phyloP scores from a whole-genome alignment of 495 filamentous ascomycete genomes.

The Rhizodiscina lignyota region DNA sequence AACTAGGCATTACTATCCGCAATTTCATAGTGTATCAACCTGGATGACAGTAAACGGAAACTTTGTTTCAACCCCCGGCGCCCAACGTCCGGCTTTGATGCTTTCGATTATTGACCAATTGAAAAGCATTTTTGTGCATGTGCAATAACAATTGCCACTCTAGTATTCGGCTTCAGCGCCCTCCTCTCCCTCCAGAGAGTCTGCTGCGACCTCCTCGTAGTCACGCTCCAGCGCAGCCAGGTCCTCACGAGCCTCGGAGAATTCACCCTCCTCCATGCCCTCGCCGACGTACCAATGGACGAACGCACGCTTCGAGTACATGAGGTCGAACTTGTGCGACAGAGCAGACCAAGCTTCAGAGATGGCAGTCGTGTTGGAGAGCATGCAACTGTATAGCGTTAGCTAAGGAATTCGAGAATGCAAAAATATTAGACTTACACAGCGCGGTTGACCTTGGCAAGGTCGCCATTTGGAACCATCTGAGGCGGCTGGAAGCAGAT shows the following conservation, averaged over 20 bases:
- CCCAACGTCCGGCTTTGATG: too few species aligned
- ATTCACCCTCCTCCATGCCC: conserved; percentile 99
- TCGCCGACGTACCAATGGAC: conserved; percentile 99
- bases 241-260: conserved; percentile 97
- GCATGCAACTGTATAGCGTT: conserved; percentile 63
- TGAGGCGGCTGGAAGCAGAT: conserved; percentile 98
- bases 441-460: conserved; percentile 93
- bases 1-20: too few species aligned
- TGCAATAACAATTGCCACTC: conserved; percentile 8
- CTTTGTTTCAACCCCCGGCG: too few species aligned
- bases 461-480: conserved; percentile 87
- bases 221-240: conserved; percentile 94
- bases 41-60: too few species aligned
- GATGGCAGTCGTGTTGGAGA: conserved; percentile 98
- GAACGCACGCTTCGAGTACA: conserved; percentile 99
- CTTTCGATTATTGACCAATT: too few species aligned
- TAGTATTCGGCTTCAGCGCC: conserved; percentile 94
- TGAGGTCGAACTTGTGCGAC: conserved; percentile 97
- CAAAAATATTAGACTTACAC: conserved; percentile 45
- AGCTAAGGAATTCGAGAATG: conserved; percentile 5
- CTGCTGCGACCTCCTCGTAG: conserved; percentile 97
- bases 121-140: too few species aligned
- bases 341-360: conserved; percentile 96
- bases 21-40: too few species aligned
- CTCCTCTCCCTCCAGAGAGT: conserved; percentile 82